Conservation (phyloP, 1,284 basidiomycete genomes). For the Rhodotorula sp. region DNA sequence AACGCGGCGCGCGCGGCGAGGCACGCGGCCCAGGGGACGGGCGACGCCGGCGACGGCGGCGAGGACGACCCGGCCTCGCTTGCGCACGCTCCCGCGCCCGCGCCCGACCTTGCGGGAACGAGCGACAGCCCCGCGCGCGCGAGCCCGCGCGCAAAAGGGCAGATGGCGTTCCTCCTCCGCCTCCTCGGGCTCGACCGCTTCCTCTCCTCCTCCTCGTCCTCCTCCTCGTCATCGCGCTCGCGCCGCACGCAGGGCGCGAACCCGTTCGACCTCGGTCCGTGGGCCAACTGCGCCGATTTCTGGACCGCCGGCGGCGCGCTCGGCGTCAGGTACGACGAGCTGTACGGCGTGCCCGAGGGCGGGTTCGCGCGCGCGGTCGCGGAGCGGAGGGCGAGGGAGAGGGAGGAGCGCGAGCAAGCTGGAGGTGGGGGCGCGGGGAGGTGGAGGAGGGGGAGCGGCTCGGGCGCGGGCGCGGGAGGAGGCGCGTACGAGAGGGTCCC, state of each 20-base stretch:
- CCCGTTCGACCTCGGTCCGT: slow-evolving; percentile 85
- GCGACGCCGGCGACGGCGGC: slow-evolving; percentile 43
- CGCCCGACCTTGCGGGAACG: slow-evolving; percentile 46
- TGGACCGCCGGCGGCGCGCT: slow-evolving; percentile 83
- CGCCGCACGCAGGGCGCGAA: slow-evolving; percentile 70
- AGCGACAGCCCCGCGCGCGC: background rate
- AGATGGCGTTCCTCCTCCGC: slow-evolving; percentile 72
- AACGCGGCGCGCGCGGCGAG: background rate
- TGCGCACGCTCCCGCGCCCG: slow-evolving; percentile 27
- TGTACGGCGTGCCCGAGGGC: slow-evolving; percentile 78
- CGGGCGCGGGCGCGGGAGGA: background rate
- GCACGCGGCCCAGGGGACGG: slow-evolving; percentile 2
- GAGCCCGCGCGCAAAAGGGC: slow-evolving; percentile 9
- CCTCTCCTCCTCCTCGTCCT: slow-evolving; percentile 54
- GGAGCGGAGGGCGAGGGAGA: slow-evolving; percentile 24
- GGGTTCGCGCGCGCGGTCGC: slow-evolving; percentile 22
- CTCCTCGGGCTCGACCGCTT: slow-evolving; percentile 90
- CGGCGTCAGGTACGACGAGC: slow-evolving; percentile 80
- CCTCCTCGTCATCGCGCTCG: background rate
- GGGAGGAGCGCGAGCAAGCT: slow-evolving; percentile 10
- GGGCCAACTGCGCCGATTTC: slow-evolving; percentile 91
- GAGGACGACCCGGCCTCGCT: slow-evolving; percentile 32
- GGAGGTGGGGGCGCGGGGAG: background rate
- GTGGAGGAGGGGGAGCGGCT: background rate
- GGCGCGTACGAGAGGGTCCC: slow-evolving; percentile 34